phyloP scores from a whole-genome alignment of 2,329 filamentous ascomycete species.

The Clonostachys chloroleuca region DNA sequence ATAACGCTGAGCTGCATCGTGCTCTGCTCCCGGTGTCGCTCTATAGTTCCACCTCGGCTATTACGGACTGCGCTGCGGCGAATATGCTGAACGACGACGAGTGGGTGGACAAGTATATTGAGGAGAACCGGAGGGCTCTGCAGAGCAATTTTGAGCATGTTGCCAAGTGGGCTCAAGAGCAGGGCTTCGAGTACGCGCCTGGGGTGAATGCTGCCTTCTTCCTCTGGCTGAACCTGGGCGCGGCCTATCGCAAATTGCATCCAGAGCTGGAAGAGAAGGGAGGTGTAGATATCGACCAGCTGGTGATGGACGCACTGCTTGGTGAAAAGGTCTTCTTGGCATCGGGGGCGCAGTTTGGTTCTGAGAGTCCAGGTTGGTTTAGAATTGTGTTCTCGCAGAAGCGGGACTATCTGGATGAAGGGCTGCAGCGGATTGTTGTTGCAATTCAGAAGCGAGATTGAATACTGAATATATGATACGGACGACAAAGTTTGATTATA shows the following conservation, averaged over 20 bases:
- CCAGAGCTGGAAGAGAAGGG: neutral
- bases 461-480: too few relatives aligned
- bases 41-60: slow-evolving; percentile 37
- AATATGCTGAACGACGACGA: slow-evolving; percentile 35
- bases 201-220: slow-evolving; percentile 51
- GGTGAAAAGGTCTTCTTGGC: slow-evolving; percentile 25
- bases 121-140: slow-evolving; percentile 32
- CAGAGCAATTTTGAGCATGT: slow-evolving; percentile 30
- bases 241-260: slow-evolving; percentile 13
- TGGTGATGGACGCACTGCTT: slow-evolving; percentile 19
- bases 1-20: slow-evolving; percentile 28
- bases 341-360: slow-evolving; percentile 26
- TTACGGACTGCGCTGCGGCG: slow-evolving; percentile 32
- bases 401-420: slow-evolving; percentile 18
- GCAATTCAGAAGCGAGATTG: neutral
- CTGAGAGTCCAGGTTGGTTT: slow-evolving; percentile 30
- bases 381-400: slow-evolving; percentile 30
- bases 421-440: slow-evolving; percentile 5
- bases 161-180: slow-evolving; percentile 23
- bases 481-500: too few relatives aligned
- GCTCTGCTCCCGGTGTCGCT: slow-evolving; percentile 28
- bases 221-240: slow-evolving; percentile 44
- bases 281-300: slow-evolving; percentile 12
- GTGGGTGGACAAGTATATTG: slow-evolving; percentile 38
- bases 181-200: slow-evolving; percentile 36